Conservation (phyloP, 805 yeast genomes). For the Saccharomyces jurei region DNA sequence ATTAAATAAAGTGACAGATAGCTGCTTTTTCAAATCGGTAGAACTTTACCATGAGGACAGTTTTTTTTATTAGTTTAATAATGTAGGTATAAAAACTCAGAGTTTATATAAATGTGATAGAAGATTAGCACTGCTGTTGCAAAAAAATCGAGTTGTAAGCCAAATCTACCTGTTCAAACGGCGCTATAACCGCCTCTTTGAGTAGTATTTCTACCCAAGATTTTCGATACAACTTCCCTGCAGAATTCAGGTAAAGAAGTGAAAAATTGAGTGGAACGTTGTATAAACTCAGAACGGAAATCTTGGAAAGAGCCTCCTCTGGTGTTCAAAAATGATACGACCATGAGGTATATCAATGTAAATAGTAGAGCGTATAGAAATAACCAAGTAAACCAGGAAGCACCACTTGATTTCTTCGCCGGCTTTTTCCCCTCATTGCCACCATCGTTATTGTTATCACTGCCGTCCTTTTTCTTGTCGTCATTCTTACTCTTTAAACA, state of each 20-base stretch:
- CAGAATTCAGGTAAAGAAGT: constrained; percentile 57
- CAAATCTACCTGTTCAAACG: constrained; percentile 39
- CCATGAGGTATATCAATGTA: constrained; percentile 58
- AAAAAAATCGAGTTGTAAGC: background rate
- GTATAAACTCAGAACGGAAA: constrained; percentile 67
- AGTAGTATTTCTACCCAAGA: constrained; percentile 46
- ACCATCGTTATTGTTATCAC: constrained; percentile 15
- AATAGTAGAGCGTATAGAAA: constrained; percentile 63
- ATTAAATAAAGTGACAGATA: constrained; percentile 2
- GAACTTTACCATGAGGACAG: background rate
- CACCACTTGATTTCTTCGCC: constrained; percentile 25
- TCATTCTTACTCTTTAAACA: constrained; percentile 32
- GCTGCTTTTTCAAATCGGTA: background rate
- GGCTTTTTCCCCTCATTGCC: constrained; percentile 26
- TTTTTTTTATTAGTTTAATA: constrained; percentile 1
- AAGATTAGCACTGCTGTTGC: background rate
- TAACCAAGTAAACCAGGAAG: constrained; percentile 63
- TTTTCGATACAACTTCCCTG: constrained; percentile 57
- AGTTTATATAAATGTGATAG: background rate
- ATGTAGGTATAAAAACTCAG: constrained; percentile 1
- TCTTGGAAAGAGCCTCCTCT: constrained; percentile 61
- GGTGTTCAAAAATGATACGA: constrained; percentile 65
- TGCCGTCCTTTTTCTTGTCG: constrained; percentile 16
- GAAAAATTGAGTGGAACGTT: constrained; percentile 50
- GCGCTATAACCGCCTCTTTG: constrained; percentile 89